phyloP scores from a whole-genome alignment of 306 rosid species.

The Vigna nakashimae region DNA sequence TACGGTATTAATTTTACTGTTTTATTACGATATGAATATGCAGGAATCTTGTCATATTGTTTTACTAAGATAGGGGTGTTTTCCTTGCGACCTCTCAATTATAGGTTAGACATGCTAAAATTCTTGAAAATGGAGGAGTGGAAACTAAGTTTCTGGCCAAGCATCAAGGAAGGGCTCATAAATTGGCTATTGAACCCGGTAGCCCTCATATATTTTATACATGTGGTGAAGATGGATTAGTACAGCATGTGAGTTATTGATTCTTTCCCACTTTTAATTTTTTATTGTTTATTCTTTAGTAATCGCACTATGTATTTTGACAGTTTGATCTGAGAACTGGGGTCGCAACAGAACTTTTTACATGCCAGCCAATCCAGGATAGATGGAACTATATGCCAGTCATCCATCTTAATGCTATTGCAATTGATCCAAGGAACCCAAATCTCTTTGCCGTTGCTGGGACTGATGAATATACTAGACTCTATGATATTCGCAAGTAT shows the following conservation, averaged over 20 bases:
- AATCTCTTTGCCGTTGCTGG: slow-evolving; percentile 91
- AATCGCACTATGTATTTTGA: slow-evolving; percentile 42
- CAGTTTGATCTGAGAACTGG: slow-evolving; percentile 93
- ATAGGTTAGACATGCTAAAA: slow-evolving; percentile 85
- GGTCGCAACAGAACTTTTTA: slow-evolving; percentile 73
- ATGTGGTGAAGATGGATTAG: slow-evolving; percentile 97
- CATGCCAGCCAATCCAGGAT: slow-evolving; percentile 66
- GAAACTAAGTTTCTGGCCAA: slow-evolving; percentile 60
- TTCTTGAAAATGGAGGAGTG: slow-evolving; percentile 64
- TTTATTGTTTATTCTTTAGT: slow-evolving; percentile 8
- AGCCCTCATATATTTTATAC: slow-evolving; percentile 89
- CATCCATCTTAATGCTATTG: slow-evolving; percentile 79
- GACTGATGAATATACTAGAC: slow-evolving; percentile 77
- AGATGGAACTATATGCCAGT: slow-evolving; percentile 56
- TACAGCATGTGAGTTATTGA: slow-evolving; percentile 83
- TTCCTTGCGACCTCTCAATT: slow-evolving; percentile 44
- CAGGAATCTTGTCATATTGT: slow-evolving; percentile 2
- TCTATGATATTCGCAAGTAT: slow-evolving; percentile 87
- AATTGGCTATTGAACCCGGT: slow-evolving; percentile 95
- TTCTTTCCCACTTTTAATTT: slow-evolving; percentile 29
- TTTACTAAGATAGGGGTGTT: slow-evolving; percentile 36
- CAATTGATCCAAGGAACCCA: slow-evolving; percentile 96
- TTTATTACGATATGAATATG: neutral
- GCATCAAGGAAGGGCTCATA: slow-evolving; percentile 89
- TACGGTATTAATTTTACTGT: neutral